Percentiles rank a stretch among this genome's conserved stretches.
Evolutionary conservation across 2,329 filamentous ascomycete genomes (phyloP).

Genomic region (Ophiocordyceps robertsii): DNA sequence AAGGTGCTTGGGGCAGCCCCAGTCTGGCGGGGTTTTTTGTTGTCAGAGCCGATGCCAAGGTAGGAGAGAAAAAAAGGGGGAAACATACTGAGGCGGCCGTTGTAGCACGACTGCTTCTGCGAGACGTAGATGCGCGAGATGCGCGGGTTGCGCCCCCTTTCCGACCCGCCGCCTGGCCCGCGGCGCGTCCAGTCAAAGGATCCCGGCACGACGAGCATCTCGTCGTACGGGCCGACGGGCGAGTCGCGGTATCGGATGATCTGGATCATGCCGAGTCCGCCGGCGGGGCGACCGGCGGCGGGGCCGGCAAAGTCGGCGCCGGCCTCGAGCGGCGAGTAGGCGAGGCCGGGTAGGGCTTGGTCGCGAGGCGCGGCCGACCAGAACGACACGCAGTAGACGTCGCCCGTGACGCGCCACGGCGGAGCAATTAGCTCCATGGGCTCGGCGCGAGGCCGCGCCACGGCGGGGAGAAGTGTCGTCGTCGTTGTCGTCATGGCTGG

Average conservation of each 20-base stretch:
- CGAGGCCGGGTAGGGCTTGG: constrained; percentile 19
- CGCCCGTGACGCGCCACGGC: constrained; percentile 31
- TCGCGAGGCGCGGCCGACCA: constrained; percentile 24
- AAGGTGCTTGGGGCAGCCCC: constrained; percentile 43
- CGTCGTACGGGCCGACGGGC: constrained; percentile 40
- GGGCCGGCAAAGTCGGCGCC: constrained; percentile 21
- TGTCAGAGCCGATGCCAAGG: no score
- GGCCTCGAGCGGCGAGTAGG: constrained; percentile 34
- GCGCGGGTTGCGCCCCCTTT: constrained; percentile 20
- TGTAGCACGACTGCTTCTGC: constrained; percentile 36
- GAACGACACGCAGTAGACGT: constrained; percentile 29
- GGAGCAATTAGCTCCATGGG: constrained; percentile 12
- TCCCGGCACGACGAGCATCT: constrained; percentile 34
- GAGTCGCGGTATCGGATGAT: constrained; percentile 35
- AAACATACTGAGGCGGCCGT: constrained; percentile 33
- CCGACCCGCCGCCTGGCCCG: constrained; percentile 17
- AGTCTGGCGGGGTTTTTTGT: constrained; percentile 22
- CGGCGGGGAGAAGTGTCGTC: not conserved
- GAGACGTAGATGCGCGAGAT: constrained; percentile 43
- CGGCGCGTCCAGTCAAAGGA: constrained; percentile 26
- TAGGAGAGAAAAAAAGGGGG: not conserved
- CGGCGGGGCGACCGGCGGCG: constrained; percentile 21
- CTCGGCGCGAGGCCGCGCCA: constrained; percentile 1
- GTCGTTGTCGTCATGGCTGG: not conserved
- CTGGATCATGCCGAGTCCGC: constrained; percentile 34